Base-by-base conservation (phyloP, 1,284 basidiomycete genomes). In the Fomitopsis pinicola region DNA sequence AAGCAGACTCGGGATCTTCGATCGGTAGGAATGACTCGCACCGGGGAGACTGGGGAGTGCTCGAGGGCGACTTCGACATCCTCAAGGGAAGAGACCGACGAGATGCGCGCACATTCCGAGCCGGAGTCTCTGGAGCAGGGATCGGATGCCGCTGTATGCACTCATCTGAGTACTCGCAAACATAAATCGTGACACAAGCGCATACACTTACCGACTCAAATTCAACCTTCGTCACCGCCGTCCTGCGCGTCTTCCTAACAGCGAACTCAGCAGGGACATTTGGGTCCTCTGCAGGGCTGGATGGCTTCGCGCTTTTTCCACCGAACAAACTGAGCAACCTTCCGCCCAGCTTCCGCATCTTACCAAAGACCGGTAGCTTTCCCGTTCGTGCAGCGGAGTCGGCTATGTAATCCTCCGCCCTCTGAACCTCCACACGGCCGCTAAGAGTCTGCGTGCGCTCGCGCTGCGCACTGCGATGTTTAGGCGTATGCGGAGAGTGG, bases 321-420 rank as follows among this genome's bases (percentile, higher is more conserved):
- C 42, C 57, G 63, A 75, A 69, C 2, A 75, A 46, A 36, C 66
- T 68, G 58, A 67, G 68, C 26, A 76, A 66, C 17, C 69, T 68
- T 7, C 66, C 67, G 3, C 74, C 72, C 33, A 75, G 63, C 42
- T 66, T 63, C 58, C 70, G 71, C 22, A 74, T 58, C 56, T 62
- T 68, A 17, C 58, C 42, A 5, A 68, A 30, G 12, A 62, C 48
- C 6, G 64, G 42, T 7, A 61, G n/a, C 26, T 62, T 65, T 35
- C 59, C 44, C 22, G 58, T 50, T 7, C 58, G 38, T 12, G 42
- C 26, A 26, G 36, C 42, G 17, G 44, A 48, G 46, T 5, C 28
- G 9, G 48, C 58, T 26, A 12, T 15, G 5, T 19, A 3, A 22
- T 58, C 33, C 58, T 61, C 38, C 62, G 38, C 17, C 58, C 62